A percentile compares a stretch with the other conserved stretches of the same genome.
These are phyloP conservation scores for Ophiostoma perfectum DNA, from an alignment of 2,329 filamentous ascomycete species.

Conservation along the genomic window DNA sequence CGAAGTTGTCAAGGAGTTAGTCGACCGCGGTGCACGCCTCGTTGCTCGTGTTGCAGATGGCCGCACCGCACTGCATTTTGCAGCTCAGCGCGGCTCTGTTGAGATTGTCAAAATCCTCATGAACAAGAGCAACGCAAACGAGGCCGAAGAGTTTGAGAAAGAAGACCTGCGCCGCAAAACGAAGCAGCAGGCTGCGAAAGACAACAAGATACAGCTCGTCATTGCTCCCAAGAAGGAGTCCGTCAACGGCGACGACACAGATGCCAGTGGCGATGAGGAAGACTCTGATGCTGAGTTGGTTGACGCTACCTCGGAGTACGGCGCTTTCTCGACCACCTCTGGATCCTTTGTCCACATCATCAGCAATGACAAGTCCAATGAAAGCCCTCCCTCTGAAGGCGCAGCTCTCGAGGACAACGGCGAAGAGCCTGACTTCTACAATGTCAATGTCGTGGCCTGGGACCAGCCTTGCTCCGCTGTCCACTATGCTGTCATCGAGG, in stretches of 20 bases:
- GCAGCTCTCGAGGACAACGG: constrained; percentile 51
- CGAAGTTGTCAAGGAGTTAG: neutral
- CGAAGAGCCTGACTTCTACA: constrained; percentile 71
- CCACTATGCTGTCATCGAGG: constrained; percentile 71
- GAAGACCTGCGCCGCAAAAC: constrained; percentile 44
- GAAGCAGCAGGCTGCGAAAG: constrained; percentile 21
- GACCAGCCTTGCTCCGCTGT: constrained; percentile 68
- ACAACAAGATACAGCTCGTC: constrained; percentile 4
- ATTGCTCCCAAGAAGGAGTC: neutral
- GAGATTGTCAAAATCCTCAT: constrained; percentile 69
- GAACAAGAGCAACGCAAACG: constrained; percentile 67
- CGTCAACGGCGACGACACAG: neutral
- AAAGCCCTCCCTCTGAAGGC: constrained; percentile 31
- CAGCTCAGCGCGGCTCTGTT: constrained; percentile 61
- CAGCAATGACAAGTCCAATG: constrained; percentile 34
- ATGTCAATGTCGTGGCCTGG: constrained; percentile 75
- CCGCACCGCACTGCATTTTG: constrained; percentile 75
- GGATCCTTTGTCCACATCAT: constrained; percentile 69
- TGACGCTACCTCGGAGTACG: constrained; percentile 31
- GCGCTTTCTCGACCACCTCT: constrained; percentile 52
- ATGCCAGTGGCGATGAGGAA: neutral
- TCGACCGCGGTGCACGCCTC: neutral
- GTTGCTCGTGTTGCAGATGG: constrained; percentile 71
- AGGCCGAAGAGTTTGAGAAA: constrained; percentile 59
- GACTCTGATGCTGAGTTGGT: neutral